Base-by-base conservation (phyloP, 805 yeast genomes). In the Starmerella bombicola region DNA sequence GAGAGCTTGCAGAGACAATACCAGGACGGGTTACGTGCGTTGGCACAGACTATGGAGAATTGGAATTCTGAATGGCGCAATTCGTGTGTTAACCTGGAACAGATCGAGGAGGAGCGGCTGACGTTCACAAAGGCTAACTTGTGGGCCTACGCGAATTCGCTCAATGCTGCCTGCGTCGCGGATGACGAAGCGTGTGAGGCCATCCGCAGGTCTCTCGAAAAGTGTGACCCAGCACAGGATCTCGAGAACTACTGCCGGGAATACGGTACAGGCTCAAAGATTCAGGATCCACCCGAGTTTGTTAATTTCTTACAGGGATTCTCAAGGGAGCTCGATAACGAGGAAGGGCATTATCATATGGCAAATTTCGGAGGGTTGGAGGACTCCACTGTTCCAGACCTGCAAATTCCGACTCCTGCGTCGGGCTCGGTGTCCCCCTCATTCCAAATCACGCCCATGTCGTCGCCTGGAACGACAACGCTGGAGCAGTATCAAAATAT, bases 181-280 rank as follows among this genome's bases (percentile, higher is more conserved):
- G 80, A 78, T 52, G 95, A 84, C 55, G 78, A 74, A 46, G 69
- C 80, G 8, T 81, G 80, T 41, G 95, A 84, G 54, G 66, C 66
- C 38, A 70, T 85, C 12, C 69, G 95, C 41, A 56, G 74, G 6
- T 59, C 73, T 2, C 66, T 83, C 39, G 94, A 85, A 44, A 68
- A 71, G 37, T 77, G 85, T 50, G 78, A 74, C 16, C 73, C 81
- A 6, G 62, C 63, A 2, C 62, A 62, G 16, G 94, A 83, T 48
- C 62, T 80, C 17, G 63, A 64, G 22, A 57, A 60, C 2, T 81
- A 75, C 57, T 70, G 74, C 10, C 59, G 64, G 5, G 63, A 63
- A 25, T 66, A 67, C 48, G 79, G 77, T 5, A 80, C 93, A 0
- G 93, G 93, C 0, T 62, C 70, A 45, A 68, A 68, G 43, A 72